Conservation (phyloP, 169 alveolate genomes). For the Cryptosporidium ubiquitum region DNA sequence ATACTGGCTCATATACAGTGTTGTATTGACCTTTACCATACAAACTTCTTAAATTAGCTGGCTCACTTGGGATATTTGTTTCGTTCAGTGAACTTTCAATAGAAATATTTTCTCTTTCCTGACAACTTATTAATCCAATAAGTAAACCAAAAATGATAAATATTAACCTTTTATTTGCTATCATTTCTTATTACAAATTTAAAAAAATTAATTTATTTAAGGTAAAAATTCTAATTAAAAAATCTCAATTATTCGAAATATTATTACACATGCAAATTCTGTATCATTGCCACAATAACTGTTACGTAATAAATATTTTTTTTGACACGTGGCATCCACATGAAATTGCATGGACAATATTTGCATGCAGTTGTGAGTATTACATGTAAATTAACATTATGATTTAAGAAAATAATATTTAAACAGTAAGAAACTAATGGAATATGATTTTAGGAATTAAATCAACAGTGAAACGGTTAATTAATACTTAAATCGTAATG, state of each 20-base stretch:
- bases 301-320: constrained; percentile 13
- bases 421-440: background rate
- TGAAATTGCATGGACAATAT: constrained; percentile 3
- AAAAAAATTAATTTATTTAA: constrained; percentile 4
- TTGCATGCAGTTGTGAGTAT: background rate
- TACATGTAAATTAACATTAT: background rate
- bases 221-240: background rate
- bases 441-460: background rate
- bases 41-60: constrained; percentile 24
- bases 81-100: background rate
- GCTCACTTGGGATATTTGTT: background rate
- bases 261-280: background rate
- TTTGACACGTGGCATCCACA: constrained; percentile 67
- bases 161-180: constrained; percentile 2
- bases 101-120: background rate
- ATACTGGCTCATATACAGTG: constrained; percentile 69
- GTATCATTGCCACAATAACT: background rate
- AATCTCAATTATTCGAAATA: background rate
- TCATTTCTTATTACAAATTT: background rate
- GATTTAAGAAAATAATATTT: background rate
- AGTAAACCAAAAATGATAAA: constrained; percentile 6
- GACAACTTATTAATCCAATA: constrained; percentile 22
- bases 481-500: background rate
- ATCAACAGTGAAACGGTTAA: background rate
- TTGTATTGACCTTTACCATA: constrained; percentile 46